These are phyloP conservation scores for Lichtheimia ramosa DNA, from an alignment of 371 early-diverging fungal species.

Conservation along the genomic window DNA sequence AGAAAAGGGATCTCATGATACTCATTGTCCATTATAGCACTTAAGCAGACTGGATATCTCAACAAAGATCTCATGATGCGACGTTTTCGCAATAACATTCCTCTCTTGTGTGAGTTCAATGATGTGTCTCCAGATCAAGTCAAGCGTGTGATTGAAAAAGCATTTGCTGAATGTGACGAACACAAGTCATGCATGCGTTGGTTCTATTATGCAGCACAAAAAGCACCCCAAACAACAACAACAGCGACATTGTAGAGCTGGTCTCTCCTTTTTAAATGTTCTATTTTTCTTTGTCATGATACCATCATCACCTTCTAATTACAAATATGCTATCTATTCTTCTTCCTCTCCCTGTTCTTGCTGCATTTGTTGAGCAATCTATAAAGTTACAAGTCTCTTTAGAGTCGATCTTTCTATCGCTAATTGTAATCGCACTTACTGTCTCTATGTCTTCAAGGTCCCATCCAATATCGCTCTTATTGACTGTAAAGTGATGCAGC, in stretches of 20 bases:
- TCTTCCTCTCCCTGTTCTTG: slow-evolving; percentile 2
- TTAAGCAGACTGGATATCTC: slow-evolving; percentile 22
- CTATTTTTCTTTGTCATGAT: no score
- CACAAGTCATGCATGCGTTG: slow-evolving; percentile 21
- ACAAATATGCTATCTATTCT: slow-evolving; percentile 7
- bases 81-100: slow-evolving; percentile 11
- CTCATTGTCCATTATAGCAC: no score
- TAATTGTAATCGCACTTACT: slow-evolving; percentile 15
- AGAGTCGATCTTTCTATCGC: neutral
- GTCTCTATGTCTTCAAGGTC: slow-evolving; percentile 74
- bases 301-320: neutral
- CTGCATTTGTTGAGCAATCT: slow-evolving; percentile 14
- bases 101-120: neutral
- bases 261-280: slow-evolving; percentile 5
- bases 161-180: slow-evolving; percentile 20
- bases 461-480: slow-evolving; percentile 73
- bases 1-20: no score
- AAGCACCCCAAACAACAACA: slow-evolving; percentile 1
- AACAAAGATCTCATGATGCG: slow-evolving; percentile 19
- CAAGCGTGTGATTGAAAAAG: slow-evolving; percentile 5
- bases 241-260: neutral
- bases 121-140: neutral
- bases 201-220: slow-evolving; percentile 17
- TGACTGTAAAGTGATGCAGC: slow-evolving; percentile 69
- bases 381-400: neutral